A percentile compares a stretch with the other conserved stretches of the same genome.
phyloP scores from a whole-genome alignment of 345 rosid genomes.

The Brassica nigra region DNA sequence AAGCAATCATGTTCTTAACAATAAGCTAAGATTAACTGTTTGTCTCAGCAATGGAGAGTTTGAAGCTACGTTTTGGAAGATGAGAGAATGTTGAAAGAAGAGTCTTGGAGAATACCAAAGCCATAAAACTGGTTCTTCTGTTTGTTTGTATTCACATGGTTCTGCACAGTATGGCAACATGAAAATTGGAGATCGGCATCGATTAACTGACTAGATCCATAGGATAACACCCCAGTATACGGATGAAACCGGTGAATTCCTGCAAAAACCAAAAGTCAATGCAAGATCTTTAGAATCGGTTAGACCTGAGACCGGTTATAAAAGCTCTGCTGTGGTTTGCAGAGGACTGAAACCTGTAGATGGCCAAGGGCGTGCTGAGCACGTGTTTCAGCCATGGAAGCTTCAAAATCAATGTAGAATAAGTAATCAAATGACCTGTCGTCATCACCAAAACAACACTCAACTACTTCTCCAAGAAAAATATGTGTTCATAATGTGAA shows the following conservation, averaged over 20 bases:
- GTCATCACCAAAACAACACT: conserved; percentile 39
- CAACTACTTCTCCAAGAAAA: conserved; percentile 1
- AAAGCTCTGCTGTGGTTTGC: neutral
- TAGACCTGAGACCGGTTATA: neutral
- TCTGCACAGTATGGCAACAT: neutral
- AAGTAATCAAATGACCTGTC: conserved; percentile 91
- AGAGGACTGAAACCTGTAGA: conserved; percentile 58
- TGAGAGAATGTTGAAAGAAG: conserved; percentile 26
- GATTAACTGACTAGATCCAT: conserved; percentile 36
- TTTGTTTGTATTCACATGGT: conserved; percentile 38
- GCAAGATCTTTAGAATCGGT: neutral
- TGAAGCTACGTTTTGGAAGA: conserved; percentile 1
- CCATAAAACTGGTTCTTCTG: conserved; percentile 29
- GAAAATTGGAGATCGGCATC: no score
- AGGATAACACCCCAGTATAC: conserved; percentile 82
- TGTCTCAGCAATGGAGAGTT: conserved; percentile 33
- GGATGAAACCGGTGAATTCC: conserved; percentile 78
- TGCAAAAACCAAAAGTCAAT: conserved; percentile 33
- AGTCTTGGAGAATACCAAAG: conserved; percentile 13
- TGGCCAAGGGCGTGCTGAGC: conserved; percentile 79
- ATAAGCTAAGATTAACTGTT: conserved; percentile 21
- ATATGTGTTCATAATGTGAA: neutral
- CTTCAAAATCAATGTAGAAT: conserved; percentile 86
- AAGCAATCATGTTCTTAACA: conserved; percentile 17
- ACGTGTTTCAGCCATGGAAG: conserved; percentile 90